phyloP scores from a whole-genome alignment of 805 yeast species.

The Kluyveromyces starmeri region DNA sequence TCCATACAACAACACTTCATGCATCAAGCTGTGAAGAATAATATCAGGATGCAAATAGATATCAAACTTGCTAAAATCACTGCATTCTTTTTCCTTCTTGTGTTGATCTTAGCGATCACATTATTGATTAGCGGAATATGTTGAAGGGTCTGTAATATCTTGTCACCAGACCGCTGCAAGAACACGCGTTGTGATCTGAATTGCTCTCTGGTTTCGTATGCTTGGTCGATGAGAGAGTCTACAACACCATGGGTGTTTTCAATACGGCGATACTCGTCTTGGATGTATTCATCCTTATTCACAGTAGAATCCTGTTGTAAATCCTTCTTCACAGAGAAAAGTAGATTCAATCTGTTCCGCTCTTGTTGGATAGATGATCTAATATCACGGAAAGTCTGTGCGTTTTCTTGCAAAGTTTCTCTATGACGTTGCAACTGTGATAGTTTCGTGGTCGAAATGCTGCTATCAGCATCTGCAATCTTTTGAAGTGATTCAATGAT shows the following conservation, averaged over 20 bases:
- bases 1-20: no score
- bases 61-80: constrained; percentile 71
- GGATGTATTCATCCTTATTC: constrained; percentile 61
- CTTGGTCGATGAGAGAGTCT: constrained; percentile 74
- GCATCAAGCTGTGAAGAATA: constrained; percentile 47
- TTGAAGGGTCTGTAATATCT: constrained; percentile 51
- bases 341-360: constrained; percentile 63
- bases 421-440: constrained; percentile 79
- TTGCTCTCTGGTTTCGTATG: constrained; percentile 84
- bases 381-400: constrained; percentile 52
- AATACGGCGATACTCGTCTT: constrained; percentile 66
- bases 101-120: constrained; percentile 69
- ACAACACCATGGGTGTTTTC: constrained; percentile 67
- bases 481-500: constrained; percentile 42
- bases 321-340: constrained; percentile 71
- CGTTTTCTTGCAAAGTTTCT: constrained; percentile 66
- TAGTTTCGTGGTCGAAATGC: constrained; percentile 59
- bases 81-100: constrained; percentile 83
- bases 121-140: constrained; percentile 77
- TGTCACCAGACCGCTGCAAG: constrained; percentile 54
- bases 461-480: constrained; percentile 46
- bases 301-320: constrained; percentile 53
- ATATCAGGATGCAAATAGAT: constrained; percentile 58
- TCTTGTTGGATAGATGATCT: constrained; percentile 55
- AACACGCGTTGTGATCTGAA: constrained; percentile 60